Evolutionary conservation across 805 yeast species (phyloP).

Genomic region (Wickerhamiella nectarea): DNA sequence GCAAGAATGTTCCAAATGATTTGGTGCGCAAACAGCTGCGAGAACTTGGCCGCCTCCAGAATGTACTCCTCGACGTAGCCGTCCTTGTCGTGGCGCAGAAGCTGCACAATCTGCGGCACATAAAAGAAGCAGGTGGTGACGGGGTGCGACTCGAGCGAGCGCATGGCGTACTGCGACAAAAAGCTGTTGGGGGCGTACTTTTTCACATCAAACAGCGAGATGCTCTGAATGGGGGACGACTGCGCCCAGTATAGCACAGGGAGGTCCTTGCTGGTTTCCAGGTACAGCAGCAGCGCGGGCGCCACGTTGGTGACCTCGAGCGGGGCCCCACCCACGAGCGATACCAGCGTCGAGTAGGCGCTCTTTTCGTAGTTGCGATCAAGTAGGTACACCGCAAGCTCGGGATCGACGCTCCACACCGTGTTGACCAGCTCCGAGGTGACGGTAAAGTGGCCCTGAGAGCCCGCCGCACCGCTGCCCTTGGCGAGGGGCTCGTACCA

Average conservation of each 20-base stretch:
- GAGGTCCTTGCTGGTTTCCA: constrained; percentile 22
- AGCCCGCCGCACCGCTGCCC: too few relatives aligned
- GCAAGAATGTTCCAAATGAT: constrained; percentile 97
- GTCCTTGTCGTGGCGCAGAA: constrained; percentile 62
- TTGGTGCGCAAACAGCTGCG: constrained; percentile 90
- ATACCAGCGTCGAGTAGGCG: constrained; percentile 30
- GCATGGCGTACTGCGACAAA: constrained; percentile 74
- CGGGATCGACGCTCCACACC: constrained; percentile 58
- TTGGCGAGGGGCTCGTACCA: constrained; percentile 55
- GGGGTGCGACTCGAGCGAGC: constrained; percentile 78
- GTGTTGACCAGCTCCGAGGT: constrained; percentile 30
- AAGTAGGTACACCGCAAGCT: constrained; percentile 56
- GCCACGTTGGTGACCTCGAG: constrained; percentile 41
- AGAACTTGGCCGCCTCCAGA: constrained; percentile 79
- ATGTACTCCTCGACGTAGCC: constrained; percentile 86
- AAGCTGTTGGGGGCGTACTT: constrained; percentile 45
- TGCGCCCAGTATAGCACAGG: constrained; percentile 52
- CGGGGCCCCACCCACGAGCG: constrained; percentile 43
- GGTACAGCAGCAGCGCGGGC: constrained; percentile 44
- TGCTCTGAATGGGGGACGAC: constrained; percentile 70
- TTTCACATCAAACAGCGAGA: constrained; percentile 60
- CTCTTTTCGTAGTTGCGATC: constrained; percentile 35
- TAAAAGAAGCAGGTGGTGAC: constrained; percentile 84
- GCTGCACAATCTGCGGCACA: constrained; percentile 95
- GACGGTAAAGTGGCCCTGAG: constrained; percentile 11